phyloP scores from a whole-genome alignment of 2,329 filamentous ascomycete genomes.

The Ramichloridium luteum region DNA sequence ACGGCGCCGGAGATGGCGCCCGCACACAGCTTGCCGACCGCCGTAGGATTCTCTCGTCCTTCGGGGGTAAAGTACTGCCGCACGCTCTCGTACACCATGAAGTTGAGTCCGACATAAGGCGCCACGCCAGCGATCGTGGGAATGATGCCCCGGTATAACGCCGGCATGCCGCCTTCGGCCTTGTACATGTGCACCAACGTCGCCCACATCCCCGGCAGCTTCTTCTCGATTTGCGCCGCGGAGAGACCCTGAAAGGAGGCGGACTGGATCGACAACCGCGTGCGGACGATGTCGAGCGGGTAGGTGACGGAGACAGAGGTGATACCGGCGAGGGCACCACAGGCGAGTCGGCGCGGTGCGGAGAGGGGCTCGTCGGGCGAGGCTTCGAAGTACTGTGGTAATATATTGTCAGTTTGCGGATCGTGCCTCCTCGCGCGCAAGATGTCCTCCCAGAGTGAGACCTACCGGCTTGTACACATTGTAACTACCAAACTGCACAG shows the following conservation, averaged over 20 bases:
- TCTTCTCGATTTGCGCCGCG: conserved; percentile 39
- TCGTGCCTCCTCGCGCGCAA: background rate
- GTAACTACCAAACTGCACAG: conserved; percentile 96
- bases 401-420: conserved; percentile 2
- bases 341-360: conserved; percentile 66
- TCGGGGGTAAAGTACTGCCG: conserved; percentile 75
- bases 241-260: conserved; percentile 81
- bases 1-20: conserved; percentile 93
- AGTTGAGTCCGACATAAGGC: conserved; percentile 93
- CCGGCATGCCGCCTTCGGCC: conserved; percentile 71
- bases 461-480: conserved; percentile 89
- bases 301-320: conserved; percentile 94
- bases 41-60: conserved; percentile 70
- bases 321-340: conserved; percentile 82
- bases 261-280: conserved; percentile 86
- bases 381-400: conserved; percentile 56
- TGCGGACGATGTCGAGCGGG: conserved; percentile 93
- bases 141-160: conserved; percentile 87
- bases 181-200: conserved; percentile 78
- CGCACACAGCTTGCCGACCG: conserved; percentile 69
- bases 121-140: conserved; percentile 92
- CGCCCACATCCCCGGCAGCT: conserved; percentile 83
- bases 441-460: conserved; percentile 7
- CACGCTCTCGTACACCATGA: conserved; percentile 93
- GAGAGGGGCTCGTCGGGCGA: conserved; percentile 61